These are phyloP conservation scores for Boletus subparvulus DNA, from an alignment of 768 basidiomycete genomes.

Conservation along the genomic window DNA sequence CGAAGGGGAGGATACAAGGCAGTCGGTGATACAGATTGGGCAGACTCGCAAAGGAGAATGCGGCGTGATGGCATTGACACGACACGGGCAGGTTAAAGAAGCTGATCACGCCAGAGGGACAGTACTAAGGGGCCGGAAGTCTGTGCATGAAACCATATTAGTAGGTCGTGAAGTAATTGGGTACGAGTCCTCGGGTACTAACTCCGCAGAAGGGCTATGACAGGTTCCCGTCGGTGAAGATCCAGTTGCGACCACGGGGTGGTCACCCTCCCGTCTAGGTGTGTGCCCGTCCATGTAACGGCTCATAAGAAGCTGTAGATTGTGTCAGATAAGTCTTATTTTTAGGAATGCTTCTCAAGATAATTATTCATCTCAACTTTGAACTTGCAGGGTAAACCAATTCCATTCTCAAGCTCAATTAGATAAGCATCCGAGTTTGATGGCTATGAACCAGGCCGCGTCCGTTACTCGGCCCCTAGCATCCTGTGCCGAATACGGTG, in stretches of 20 bases:
- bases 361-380: slow-evolving; percentile 24
- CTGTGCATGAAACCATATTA: slow-evolving; percentile 35
- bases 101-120: slow-evolving; percentile 16
- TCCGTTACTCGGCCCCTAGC: slow-evolving; percentile 14
- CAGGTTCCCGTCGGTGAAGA: slow-evolving; percentile 28
- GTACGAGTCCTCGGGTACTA: slow-evolving; percentile 31
- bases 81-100: slow-evolving; percentile 32
- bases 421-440: slow-evolving; percentile 33
- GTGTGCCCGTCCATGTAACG: slow-evolving; percentile 4
- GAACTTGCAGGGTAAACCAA: slow-evolving; percentile 13
- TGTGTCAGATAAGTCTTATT: slow-evolving; percentile 19
- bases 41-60: slow-evolving; percentile 26
- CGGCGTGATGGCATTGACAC: slow-evolving; percentile 32
- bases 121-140: slow-evolving; percentile 29
- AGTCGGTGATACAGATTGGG: slow-evolving; percentile 33
- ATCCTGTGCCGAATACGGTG: slow-evolving; percentile 14
- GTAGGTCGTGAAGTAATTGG: slow-evolving; percentile 34
- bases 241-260: slow-evolving; percentile 28
- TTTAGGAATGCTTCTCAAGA: slow-evolving; percentile 15
- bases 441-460: slow-evolving; percentile 18
- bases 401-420: slow-evolving; percentile 25
- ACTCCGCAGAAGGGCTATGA: slow-evolving; percentile 32
- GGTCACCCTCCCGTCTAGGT: slow-evolving; percentile 14
- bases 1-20: slow-evolving; percentile 18
- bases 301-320: slow-evolving; percentile 4